Conservation (phyloP, 768 basidiomycete species). For the Collybiopsis confluens region DNA sequence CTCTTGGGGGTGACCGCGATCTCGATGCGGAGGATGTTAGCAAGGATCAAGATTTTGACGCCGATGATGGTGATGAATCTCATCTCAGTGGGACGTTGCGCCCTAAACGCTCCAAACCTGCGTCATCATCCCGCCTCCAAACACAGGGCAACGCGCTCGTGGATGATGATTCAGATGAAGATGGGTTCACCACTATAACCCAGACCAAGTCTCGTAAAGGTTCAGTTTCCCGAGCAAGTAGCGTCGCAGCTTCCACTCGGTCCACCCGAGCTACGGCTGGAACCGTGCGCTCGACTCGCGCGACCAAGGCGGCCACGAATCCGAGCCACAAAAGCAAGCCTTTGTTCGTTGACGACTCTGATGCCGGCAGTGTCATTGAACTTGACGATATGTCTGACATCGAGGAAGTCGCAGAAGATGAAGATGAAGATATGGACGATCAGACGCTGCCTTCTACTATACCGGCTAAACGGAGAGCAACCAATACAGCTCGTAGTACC, state of each 20-base stretch:
- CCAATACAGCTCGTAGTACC: conserved; percentile 11
- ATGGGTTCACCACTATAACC: neutral
- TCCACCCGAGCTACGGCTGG: conserved; percentile 16
- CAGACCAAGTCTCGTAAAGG: neutral
- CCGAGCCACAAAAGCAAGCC: conserved; percentile 29
- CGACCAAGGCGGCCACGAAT: conserved; percentile 24
- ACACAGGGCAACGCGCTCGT: neutral
- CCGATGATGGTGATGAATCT: conserved; percentile 32
- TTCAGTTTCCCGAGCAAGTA: neutral
- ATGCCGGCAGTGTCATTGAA: conserved; percentile 21
- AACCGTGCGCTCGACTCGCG: neutral
- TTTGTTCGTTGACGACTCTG: conserved; percentile 42
- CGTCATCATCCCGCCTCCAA: neutral
- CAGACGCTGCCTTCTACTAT: conserved; percentile 24
- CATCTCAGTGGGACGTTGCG: neutral
- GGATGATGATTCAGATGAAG: neutral
- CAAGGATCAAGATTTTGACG: conserved; percentile 28
- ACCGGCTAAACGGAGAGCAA: conserved; percentile 15
- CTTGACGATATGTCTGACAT: conserved; percentile 17
- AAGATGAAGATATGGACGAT: conserved; percentile 7
- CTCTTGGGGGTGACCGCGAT: too few species aligned
- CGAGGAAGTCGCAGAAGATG: neutral
- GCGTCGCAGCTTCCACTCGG: conserved; percentile 18
- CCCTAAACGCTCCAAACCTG: neutral
- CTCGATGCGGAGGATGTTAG: too few species aligned